Evolutionary conservation across 1,139 yeast species (phyloP).

Genomic region (Saccharomyces hybrid): DNA sequence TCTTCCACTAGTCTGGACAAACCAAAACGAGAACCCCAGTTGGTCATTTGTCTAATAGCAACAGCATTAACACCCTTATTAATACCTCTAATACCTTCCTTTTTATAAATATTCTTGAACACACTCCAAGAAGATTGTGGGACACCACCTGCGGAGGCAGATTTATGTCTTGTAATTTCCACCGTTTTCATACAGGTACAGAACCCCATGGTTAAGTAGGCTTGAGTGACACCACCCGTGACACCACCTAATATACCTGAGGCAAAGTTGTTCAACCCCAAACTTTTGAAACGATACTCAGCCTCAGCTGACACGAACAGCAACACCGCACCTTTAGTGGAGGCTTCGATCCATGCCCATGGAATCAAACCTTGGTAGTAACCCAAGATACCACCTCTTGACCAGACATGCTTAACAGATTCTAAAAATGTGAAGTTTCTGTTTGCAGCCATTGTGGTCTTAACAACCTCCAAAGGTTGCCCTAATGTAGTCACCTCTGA

Average conservation of each 20-base stretch:
- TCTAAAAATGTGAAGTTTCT: conserved; percentile 60
- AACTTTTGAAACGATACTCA: conserved; percentile 61
- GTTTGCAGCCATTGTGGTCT: conserved; percentile 98
- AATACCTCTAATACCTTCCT: conserved; percentile 88
- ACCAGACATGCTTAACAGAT: conserved; percentile 73
- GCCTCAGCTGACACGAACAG: conserved; percentile 89
- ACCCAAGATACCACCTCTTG: conserved; percentile 86
- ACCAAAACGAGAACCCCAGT: conserved; percentile 98
- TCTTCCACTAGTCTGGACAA: conserved; percentile 89
- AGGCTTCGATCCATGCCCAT: conserved; percentile 99
- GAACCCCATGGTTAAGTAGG: conserved; percentile 94
- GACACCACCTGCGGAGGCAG: conserved; percentile 58
- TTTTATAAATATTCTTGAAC: conserved; percentile 71
- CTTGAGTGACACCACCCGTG: conserved; percentile 86
- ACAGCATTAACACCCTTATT: conserved; percentile 99
- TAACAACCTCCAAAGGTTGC: conserved; percentile 91
- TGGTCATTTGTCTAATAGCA: conserved; percentile 96
- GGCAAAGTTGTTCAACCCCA: conserved; percentile 65
- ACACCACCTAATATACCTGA: conserved; percentile 96
- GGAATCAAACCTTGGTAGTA: conserved; percentile 97
- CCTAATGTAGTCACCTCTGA: conserved; percentile 93
- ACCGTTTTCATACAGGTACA: conserved; percentile 98
- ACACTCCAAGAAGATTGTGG: conserved; percentile 80
- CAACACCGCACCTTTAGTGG: conserved; percentile 96
- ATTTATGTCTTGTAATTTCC: conserved; percentile 86